Evolutionary conservation across 768 basidiomycete genomes (phyloP), one percentile per base, ranked within the genome.

Genomic region (Inosperma sp.): DNA sequence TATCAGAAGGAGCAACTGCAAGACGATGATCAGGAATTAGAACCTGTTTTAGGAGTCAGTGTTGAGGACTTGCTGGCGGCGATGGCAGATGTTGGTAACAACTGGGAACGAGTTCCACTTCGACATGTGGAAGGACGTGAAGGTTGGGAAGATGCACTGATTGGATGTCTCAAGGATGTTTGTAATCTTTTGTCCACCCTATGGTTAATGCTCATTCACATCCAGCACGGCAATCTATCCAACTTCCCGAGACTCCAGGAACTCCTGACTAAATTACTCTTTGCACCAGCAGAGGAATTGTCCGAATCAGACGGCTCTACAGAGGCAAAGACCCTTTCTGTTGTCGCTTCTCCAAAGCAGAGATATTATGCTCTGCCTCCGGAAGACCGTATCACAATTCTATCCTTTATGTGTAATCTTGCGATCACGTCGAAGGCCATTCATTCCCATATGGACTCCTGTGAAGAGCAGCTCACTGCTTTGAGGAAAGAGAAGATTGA

Each of bases 401-500:
- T 99, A 40, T 75, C 83, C 2, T 97, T 95, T 71, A 79, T 99
- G 72, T 87, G 85, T 68, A 91, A 94, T 61, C 69, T 94, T 44
- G 93, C 86, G 1, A 81, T 93, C 21, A 92, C 93, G 19, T 93
- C 90, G 68, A 95, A 93, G 68, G 78, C 83, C 8, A 83, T 97
- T 17, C 88, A 93, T 62, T 68, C 78, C 5, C 88, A 91, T 60
- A 88, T 98, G 81, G 96, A 99, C 60, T 79, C 82, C 37, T 91
- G 89, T 60, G 93, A 94, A 62, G 81, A 88, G 59, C 84, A 88
- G 56, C 67, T 99, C 55, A 98, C 96, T 7, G 90, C 93, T 22
- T 73, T 96, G 27, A 72, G 96, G 56, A 99, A 98, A 69, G 91
- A 95, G 67, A 89, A 94, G 67, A 93, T 94, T 26, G 96, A 98